Conservation (phyloP, 2,329 filamentous ascomycete species). For the Neonectria sp. region DNA sequence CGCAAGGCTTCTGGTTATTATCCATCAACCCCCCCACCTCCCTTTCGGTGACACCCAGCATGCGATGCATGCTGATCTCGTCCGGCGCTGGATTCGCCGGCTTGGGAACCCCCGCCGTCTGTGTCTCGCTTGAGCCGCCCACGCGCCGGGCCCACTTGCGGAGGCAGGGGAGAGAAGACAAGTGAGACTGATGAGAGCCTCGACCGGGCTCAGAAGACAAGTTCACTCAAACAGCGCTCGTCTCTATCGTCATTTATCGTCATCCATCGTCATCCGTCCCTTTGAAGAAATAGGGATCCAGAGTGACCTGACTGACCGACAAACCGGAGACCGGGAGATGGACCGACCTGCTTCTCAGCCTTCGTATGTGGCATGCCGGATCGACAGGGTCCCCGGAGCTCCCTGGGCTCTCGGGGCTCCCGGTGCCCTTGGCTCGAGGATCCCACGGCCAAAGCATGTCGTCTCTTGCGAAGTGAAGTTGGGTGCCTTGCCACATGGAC, state of each 20-base stretch:
- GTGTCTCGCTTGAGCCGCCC: conserved; percentile 43
- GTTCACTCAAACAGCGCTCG: conserved; percentile 4
- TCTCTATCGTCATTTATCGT: neutral
- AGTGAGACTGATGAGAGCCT: conserved; percentile 9
- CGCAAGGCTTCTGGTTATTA: too few relatives aligned
- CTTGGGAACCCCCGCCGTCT: neutral
- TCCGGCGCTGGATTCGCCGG: conserved; percentile 22
- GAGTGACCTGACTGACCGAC: neutral
- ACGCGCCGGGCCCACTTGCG: conserved; percentile 29
- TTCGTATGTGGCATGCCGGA: neutral
- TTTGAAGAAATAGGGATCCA: neutral
- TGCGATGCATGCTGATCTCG: conserved; percentile 9
- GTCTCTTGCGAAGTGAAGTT: conserved; percentile 5
- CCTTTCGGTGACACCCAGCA: neutral
- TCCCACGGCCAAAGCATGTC: conserved; percentile 15
- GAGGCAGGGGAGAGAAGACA: conserved; percentile 16
- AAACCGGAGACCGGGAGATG: neutral
- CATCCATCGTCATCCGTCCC: neutral
- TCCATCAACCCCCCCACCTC: too few relatives aligned
- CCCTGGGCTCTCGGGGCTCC: neutral
- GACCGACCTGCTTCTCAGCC: neutral
- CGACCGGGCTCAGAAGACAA: conserved; percentile 13
- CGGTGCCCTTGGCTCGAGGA: conserved; percentile 10
- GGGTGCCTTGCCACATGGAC: conserved; percentile 8
- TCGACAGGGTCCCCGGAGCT: conserved; percentile 17